Conservation (phyloP, 2,329 filamentous ascomycete species). For the Dothistroma septosporum region DNA sequence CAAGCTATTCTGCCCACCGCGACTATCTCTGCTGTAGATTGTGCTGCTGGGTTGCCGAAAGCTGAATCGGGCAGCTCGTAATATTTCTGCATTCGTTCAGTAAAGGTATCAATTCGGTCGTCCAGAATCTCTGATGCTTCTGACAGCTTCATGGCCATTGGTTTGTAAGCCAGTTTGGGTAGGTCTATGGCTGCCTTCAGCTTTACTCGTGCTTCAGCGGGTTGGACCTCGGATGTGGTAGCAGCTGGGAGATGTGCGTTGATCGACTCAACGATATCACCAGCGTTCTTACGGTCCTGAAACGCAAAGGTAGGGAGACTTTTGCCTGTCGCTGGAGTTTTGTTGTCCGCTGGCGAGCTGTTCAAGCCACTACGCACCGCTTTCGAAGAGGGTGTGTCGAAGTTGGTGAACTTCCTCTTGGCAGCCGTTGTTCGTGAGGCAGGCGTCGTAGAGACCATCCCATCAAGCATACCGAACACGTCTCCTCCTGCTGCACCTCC, state of each 20-base stretch:
- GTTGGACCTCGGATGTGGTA: slow-evolving; percentile 46
- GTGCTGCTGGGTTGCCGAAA: slow-evolving; percentile 81
- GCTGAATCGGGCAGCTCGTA: slow-evolving; percentile 71
- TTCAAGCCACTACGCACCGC: slow-evolving; percentile 37
- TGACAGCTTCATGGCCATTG: slow-evolving; percentile 89
- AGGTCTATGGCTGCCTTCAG: slow-evolving; percentile 81
- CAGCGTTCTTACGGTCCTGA: slow-evolving; percentile 69
- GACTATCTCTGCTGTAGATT: slow-evolving; percentile 81
- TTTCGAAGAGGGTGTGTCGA: slow-evolving; percentile 49
- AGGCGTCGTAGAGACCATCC: slow-evolving; percentile 45
- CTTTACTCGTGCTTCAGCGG: slow-evolving; percentile 72
- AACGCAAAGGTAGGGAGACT: slow-evolving; percentile 51
- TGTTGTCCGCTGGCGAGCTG: slow-evolving; percentile 49
- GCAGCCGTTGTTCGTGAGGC: slow-evolving; percentile 41
- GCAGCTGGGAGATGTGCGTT: slow-evolving; percentile 69
- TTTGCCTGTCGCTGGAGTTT: slow-evolving; percentile 29
- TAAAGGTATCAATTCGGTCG: slow-evolving; percentile 90
- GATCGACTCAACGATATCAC: slow-evolving; percentile 76
- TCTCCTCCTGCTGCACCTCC: slow-evolving; percentile 54
- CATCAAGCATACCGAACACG: slow-evolving; percentile 65
- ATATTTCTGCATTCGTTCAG: slow-evolving; percentile 66
- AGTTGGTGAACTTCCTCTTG: slow-evolving; percentile 46
- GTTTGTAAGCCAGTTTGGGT: slow-evolving; percentile 87
- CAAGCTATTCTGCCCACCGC: slow-evolving; percentile 89
- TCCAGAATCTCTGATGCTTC: slow-evolving; percentile 91